Evolutionary conservation across 371 early-diverging fungal species (phyloP), one percentile per base, ranked within the genome.

Genomic region (Mucor racemosus): DNA sequence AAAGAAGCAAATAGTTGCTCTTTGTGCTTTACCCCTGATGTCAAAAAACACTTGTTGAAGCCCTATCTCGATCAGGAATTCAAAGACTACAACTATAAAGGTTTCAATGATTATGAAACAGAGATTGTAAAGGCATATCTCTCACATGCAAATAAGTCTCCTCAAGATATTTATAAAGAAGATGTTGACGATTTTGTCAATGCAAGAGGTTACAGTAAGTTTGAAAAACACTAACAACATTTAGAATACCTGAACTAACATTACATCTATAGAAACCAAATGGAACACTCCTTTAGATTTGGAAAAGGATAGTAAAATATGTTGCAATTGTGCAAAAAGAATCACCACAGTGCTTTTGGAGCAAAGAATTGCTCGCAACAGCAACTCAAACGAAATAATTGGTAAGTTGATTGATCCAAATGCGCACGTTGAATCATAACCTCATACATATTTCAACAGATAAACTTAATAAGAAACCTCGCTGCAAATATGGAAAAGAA

Each of bases 401-500:
- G 65, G 75, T 75, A 71, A 66, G 59, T 19, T 35, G 19, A 26
- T 31, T 7, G 26, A 1, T 10, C 26, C 10, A 19, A 1, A 44
- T 19, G 6, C 8, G 10, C 19, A 17, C 6, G 1, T 15, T 42
- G 2, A 42, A 14, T 42, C 7, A 19, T 7, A 6, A 46, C 19
- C 19, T 14, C 26, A 31, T 54, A n/a, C 8, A 34, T 42, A 26
- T 21, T 46, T 9, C 4, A 11, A 41, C 58, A 66, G 58, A 53
- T 17, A 59, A 36, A 40, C 46, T 73, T 26, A 62, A 66, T 19
- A 58, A 60, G 34, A 69, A 53, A 42, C 66, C 66, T 35, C 21
- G 60, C 39, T 87, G 87, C 55, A 66, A 64, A 55, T 78, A 79
- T 58, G 88, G 88, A 3, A 66, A 70, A 10, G 72, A 76, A 53